Evolutionary conservation across 768 basidiomycete genomes (phyloP).

Genomic region (Rhodotorula sphaerocarpa): DNA sequence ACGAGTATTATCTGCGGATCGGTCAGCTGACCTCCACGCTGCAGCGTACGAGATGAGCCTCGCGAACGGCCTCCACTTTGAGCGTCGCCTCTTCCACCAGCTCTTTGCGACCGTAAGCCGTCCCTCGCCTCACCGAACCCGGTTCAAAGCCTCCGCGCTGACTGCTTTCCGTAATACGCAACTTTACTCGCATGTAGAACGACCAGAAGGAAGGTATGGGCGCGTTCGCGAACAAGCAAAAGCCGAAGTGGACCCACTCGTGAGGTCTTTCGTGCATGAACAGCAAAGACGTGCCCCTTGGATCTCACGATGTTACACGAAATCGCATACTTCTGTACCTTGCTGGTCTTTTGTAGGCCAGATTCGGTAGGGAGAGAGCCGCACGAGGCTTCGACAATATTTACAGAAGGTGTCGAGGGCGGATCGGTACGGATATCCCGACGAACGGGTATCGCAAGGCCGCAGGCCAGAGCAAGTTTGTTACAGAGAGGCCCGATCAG

Average conservation of each 20-base stretch:
- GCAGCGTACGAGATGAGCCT: constrained; percentile 72
- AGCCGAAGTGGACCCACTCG: constrained; percentile 67
- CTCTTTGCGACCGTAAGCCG: constrained; percentile 73
- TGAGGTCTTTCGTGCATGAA: too few relatives aligned
- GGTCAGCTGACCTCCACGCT: constrained; percentile 6
- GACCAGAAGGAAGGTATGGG: constrained; percentile 60
- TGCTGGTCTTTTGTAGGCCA: too few relatives aligned
- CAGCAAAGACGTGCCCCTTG: too few relatives aligned
- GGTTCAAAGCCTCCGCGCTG: too few relatives aligned
- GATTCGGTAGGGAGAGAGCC: too few relatives aligned
- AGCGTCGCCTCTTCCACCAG: constrained; percentile 80
- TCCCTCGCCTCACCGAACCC: neutral
- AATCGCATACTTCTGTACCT: too few relatives aligned
- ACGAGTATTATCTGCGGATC: too few relatives aligned
- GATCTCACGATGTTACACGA: too few relatives aligned
- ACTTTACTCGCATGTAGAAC: constrained; percentile 14
- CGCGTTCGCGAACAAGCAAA: constrained; percentile 89
- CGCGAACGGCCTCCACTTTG: constrained; percentile 73
- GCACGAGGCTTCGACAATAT: too few relatives aligned
- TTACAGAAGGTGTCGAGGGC: too few relatives aligned
- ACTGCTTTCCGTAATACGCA: too few relatives aligned
- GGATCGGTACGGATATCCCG: too few relatives aligned
- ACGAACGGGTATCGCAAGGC: neutral
- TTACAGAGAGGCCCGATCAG: neutral
- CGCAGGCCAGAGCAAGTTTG: neutral